Evolutionary conservation across 345 rosid species (phyloP).

Genomic region (Lumnitzera littorea): DNA sequence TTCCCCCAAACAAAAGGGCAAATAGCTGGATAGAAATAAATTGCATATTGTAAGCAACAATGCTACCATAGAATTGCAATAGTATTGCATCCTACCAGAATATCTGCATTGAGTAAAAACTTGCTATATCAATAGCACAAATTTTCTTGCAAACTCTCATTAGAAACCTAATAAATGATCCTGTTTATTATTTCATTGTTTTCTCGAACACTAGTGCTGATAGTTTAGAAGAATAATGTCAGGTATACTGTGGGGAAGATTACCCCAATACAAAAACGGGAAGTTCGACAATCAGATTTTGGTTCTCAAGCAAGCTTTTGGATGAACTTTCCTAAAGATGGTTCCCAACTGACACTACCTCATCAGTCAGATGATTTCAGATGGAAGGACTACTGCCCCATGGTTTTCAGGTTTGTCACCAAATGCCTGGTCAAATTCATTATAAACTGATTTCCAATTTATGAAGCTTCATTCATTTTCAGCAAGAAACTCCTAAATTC

Average conservation of each 20-base stretch:
- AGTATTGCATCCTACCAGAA: too few relatives aligned
- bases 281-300: conserved; percentile 84
- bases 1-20: too few relatives aligned
- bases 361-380: conserved; percentile 91
- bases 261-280: conserved; percentile 86
- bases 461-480: too few relatives aligned
- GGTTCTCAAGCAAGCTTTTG: conserved; percentile 95
- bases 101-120: too few relatives aligned
- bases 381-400: conserved; percentile 99
- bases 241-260: conserved; percentile 98
- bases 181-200: not conserved
- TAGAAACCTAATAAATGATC: not conserved
- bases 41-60: too few relatives aligned
- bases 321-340: conserved; percentile 92
- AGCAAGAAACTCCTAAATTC: too few relatives aligned
- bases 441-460: too few relatives aligned
- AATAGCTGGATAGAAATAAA: too few relatives aligned
- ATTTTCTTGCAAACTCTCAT: too few relatives aligned
- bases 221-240: conserved; percentile 18
- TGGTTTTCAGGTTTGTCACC: conserved; percentile 82
- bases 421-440: not conserved
- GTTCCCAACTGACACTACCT: conserved; percentile 86
- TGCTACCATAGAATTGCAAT: too few relatives aligned
- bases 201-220: conserved; percentile 7
- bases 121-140: too few relatives aligned